Base-by-base conservation (phyloP, 495 filamentous ascomycete species). In the Chaetomium cochliodes region DNA sequence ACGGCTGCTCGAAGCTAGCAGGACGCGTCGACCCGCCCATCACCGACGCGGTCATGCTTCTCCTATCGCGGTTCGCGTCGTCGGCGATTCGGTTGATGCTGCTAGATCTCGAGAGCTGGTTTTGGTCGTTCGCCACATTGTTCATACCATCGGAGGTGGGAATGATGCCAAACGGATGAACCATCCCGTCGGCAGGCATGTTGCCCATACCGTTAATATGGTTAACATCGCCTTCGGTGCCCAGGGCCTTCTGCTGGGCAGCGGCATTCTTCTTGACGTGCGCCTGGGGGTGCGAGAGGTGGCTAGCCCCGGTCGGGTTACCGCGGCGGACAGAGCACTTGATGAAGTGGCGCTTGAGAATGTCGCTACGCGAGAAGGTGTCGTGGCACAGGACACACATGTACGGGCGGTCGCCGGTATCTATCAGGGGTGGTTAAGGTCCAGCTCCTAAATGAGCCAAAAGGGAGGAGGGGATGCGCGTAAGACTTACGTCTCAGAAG, bases 311-410 rank as follows among this genome's bases (percentile, higher is more conserved):
- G 25, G 90, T 96, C 28, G 93, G 93, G 79, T 97, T 97, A 52
- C 94, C 94, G 67, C 94, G 87, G 67, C 94, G 87, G 58, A 96
- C 88, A 37, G 93, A 96, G 78, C 94, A 98, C 78, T 98, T 98
- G 74, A 96, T 91, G 76, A 98, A 98, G 77, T 98, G 94, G 64
- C 94, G 89, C 81, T 98, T 98, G 74, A 98, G 80, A 67, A 98
- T 98, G 76, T 98, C 94, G 80, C 91, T 96, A 73, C 94, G 88
- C 28, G 93, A 97, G 79, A 98, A 98, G n/a, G 91, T 97, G 77
- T 98, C 94, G 74, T 92, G 90, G 81, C 94, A 98, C 50, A 98
- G 84, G 65, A 92, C 88, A 79, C 94, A 98, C 85, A 92, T 92
- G 80, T 98, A 98, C 30, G 94, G 94, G 58, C 94, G 90, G 74